Conservation (phyloP, 345 rosid species). For the Boechera stricta region DNA sequence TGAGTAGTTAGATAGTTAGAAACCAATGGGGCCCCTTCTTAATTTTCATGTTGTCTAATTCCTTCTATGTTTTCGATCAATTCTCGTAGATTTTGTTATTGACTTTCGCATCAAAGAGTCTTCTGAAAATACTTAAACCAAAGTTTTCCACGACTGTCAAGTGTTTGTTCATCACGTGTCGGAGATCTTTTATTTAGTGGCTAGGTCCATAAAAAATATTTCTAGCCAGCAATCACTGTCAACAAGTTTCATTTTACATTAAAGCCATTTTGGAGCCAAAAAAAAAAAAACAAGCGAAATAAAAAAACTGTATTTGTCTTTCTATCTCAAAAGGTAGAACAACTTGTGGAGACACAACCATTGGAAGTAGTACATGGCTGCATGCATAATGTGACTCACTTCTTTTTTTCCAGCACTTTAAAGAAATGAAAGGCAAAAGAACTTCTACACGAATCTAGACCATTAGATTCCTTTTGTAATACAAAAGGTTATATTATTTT, state of each 20-base stretch:
- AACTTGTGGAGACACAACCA: conserved; percentile 39
- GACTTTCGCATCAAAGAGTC: too few species aligned
- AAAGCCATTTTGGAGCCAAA: neutral
- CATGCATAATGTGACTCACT: conserved; percentile 44
- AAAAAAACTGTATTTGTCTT: neutral
- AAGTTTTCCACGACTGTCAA: too few species aligned
- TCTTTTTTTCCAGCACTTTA: conserved; percentile 30
- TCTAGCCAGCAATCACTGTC: neutral
- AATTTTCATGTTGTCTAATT: too few species aligned
- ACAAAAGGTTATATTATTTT: neutral
- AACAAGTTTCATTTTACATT: neutral
- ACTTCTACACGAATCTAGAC: conserved; percentile 31
- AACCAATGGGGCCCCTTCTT: too few species aligned
- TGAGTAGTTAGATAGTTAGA: too few species aligned
- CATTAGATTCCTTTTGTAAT: conserved; percentile 10
- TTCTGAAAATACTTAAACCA: too few species aligned
- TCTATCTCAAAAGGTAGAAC: conserved; percentile 17
- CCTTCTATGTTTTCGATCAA: too few species aligned
- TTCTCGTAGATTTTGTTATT: too few species aligned
- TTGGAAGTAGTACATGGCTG: conserved; percentile 24
- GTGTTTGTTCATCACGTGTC: too few species aligned
- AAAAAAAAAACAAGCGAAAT: neutral
- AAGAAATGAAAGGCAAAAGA: conserved; percentile 1
- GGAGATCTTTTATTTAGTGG: too few species aligned
- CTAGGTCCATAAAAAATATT: too few species aligned